These are phyloP conservation scores for Mycena leptocephala DNA, from an alignment of 768 basidiomycete genomes.

Conservation along the genomic window DNA sequence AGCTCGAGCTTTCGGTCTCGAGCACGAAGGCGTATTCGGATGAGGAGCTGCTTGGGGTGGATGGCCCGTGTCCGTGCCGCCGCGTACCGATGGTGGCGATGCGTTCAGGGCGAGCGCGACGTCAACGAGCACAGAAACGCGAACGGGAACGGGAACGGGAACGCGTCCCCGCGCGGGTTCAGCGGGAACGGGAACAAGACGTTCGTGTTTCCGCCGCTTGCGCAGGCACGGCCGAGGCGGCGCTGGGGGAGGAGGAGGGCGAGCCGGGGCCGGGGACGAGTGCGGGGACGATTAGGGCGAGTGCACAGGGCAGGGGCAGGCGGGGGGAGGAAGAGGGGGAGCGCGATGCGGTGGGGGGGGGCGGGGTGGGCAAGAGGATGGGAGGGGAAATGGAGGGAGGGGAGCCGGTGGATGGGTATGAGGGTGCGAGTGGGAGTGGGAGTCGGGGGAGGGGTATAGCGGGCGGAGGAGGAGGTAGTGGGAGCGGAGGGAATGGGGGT, in stretches of 20 bases:
- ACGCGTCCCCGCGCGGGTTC: neutral
- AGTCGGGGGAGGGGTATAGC: slow-evolving; percentile 33
- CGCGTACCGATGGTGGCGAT: too few species aligned
- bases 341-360: slow-evolving; percentile 2
- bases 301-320: slow-evolving; percentile 17
- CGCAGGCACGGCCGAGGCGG: too few species aligned
- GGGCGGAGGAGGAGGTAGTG: slow-evolving; percentile 30
- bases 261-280: slow-evolving; percentile 63
- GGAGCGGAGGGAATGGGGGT: slow-evolving; percentile 27
- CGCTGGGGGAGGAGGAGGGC: slow-evolving; percentile 16
- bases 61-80: too few species aligned
- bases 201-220: slow-evolving; percentile 25
- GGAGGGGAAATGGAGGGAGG: slow-evolving; percentile 22
- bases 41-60: slow-evolving; percentile 27
- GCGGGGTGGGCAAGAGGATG: neutral
- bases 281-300: slow-evolving; percentile 59
- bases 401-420: slow-evolving; percentile 47
- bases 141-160: neutral
- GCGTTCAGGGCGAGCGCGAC: too few species aligned
- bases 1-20: neutral
- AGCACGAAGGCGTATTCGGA: slow-evolving; percentile 26
- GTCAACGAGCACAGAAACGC: too few species aligned
- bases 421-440: slow-evolving; percentile 41
- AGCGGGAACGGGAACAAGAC: neutral
- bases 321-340: neutral